Conservation (phyloP, 768 basidiomycete genomes). For the Podaxis sp. region DNA sequence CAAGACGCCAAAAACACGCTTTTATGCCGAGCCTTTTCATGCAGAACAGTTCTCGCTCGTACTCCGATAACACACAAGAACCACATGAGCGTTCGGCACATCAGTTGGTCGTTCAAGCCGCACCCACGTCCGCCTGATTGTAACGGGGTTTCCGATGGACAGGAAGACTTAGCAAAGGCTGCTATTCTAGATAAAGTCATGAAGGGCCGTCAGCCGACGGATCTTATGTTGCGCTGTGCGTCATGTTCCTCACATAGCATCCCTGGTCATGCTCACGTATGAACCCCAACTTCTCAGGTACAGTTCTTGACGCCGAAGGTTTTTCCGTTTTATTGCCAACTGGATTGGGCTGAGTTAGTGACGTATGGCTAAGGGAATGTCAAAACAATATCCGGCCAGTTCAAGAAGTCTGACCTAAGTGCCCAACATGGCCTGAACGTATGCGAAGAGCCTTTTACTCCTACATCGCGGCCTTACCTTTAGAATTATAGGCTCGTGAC, state of each 20-base stretch:
- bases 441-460: slow-evolving; percentile 25
- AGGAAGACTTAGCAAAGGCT: slow-evolving; percentile 68
- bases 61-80: not conserved
- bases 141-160: slow-evolving; percentile 31
- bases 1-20: not conserved
- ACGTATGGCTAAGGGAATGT: slow-evolving; percentile 57
- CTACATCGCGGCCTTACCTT: slow-evolving; percentile 10
- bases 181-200: slow-evolving; percentile 81
- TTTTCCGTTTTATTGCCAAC: slow-evolving; percentile 16
- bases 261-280: slow-evolving; percentile 6
- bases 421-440: slow-evolving; percentile 87
- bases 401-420: slow-evolving; percentile 88
- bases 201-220: slow-evolving; percentile 83
- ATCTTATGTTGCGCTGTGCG: slow-evolving; percentile 89
- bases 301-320: slow-evolving; percentile 84
- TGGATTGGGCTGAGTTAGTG: slow-evolving; percentile 19
- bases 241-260: slow-evolving; percentile 17
- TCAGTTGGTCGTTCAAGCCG: slow-evolving; percentile 32
- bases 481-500: slow-evolving; percentile 72
- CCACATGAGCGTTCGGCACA: slow-evolving; percentile 15
- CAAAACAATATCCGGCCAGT: slow-evolving; percentile 83
- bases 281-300: slow-evolving; percentile 47
- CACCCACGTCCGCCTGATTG: slow-evolving; percentile 24
- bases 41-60: not conserved
- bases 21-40: slow-evolving; percentile 1